Conservation (phyloP, 2,329 filamentous ascomycete genomes). For the Phialocephala subalpina region DNA sequence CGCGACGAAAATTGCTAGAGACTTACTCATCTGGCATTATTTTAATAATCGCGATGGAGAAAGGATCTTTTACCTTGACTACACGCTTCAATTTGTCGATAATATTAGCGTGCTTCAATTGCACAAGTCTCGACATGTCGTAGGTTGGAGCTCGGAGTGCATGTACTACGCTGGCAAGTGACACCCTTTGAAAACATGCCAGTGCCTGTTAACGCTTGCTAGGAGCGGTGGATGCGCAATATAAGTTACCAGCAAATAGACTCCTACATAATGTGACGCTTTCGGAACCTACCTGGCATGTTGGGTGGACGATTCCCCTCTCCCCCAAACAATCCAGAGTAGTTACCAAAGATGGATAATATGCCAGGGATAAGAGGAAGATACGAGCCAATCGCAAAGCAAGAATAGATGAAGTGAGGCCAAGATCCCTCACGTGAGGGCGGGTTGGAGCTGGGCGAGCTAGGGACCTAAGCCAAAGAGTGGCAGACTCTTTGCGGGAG, state of each 20-base stretch:
- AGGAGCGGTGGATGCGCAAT: too few relatives aligned
- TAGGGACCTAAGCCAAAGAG: neutral
- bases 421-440: conserved; percentile 18
- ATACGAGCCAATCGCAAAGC: conserved; percentile 22
- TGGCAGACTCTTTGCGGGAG: neutral
- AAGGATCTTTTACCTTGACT: too few relatives aligned
- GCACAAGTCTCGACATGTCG: too few relatives aligned
- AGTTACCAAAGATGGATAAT: conserved; percentile 12
- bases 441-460: conserved; percentile 4
- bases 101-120: too few relatives aligned
- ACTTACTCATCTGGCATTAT: conserved; percentile 17
- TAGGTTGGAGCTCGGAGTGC: too few relatives aligned
- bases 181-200: too few relatives aligned
- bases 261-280: conserved; percentile 35
- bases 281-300: conserved; percentile 25
- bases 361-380: conserved; percentile 12
- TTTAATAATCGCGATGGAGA: too few relatives aligned
- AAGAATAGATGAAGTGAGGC: conserved; percentile 18
- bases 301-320: conserved; percentile 27
- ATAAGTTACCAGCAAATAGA: conserved; percentile 34
- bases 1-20: neutral
- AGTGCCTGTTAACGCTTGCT: too few relatives aligned
- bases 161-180: too few relatives aligned
- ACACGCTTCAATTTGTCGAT: too few relatives aligned
- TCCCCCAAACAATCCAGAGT: conserved; percentile 16